Conservation (phyloP, 2,329 filamentous ascomycete species). For the Paecilomyces dactylethromorphus region DNA sequence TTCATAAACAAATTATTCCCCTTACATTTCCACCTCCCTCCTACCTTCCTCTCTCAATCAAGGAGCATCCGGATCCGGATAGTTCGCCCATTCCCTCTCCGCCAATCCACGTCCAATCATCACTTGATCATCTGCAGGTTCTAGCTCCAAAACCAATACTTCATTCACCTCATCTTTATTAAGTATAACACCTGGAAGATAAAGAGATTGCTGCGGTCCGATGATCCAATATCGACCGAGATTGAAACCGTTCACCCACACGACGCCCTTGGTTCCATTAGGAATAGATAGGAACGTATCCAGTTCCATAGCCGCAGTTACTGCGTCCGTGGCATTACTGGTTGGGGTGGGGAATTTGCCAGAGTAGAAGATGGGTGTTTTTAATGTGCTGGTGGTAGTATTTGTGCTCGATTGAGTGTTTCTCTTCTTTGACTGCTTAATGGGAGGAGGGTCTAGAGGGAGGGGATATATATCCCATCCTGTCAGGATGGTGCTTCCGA, state of each 20-base stretch:
- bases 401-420: neutral
- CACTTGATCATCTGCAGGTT: conserved; percentile 24
- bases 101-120: neutral
- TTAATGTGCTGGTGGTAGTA: conserved; percentile 7
- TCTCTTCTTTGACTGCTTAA: neutral
- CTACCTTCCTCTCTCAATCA: neutral
- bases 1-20: neutral
- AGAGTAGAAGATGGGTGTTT: conserved; percentile 11
- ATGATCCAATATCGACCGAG: conserved; percentile 43
- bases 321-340: conserved; percentile 4
- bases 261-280: conserved; percentile 37
- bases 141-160: conserved; percentile 39
- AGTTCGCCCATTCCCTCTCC: neutral
- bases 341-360: conserved; percentile 20
- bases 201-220: conserved; percentile 45
- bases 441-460: conserved; percentile 19
- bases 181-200: conserved; percentile 35
- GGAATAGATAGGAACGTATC: conserved; percentile 38
- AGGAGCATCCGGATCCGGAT: neutral
- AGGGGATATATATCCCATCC: conserved; percentile 39
- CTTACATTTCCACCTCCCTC: neutral
- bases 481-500: conserved; percentile 25
- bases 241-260: conserved; percentile 43
- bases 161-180: conserved; percentile 31
- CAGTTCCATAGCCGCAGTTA: conserved; percentile 4